Percentiles rank a stretch among this genome's conserved stretches.
These are phyloP conservation scores for Corinectria fuckeliana DNA, from an alignment of 2,329 filamentous ascomycete genomes.

Conservation along the genomic window DNA sequence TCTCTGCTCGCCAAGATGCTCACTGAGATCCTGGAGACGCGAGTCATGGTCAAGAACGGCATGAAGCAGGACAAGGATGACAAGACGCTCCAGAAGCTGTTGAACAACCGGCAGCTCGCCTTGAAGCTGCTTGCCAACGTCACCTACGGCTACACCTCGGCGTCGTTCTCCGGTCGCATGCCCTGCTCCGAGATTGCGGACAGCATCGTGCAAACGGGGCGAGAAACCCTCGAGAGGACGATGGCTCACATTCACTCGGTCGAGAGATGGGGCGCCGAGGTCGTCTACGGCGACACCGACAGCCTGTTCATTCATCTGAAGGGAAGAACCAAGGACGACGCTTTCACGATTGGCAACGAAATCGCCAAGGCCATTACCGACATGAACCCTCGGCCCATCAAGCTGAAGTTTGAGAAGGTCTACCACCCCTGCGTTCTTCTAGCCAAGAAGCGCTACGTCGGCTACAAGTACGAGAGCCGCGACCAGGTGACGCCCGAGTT, in stretches of 20 bases:
- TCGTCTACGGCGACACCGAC: conserved; percentile 98
- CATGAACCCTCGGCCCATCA: conserved; percentile 88
- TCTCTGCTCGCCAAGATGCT: conserved; percentile 96
- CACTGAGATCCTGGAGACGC: conserved; percentile 91
- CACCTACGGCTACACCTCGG: conserved; percentile 97
- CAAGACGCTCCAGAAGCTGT: conserved; percentile 79
- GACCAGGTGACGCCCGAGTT: conserved; percentile 83
- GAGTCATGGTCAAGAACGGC: conserved; percentile 96
- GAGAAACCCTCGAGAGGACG: conserved; percentile 92
- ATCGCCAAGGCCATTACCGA: conserved; percentile 88
- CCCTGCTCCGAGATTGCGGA: conserved; percentile 97
- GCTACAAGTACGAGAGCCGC: conserved; percentile 90
- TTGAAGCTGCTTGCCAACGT: conserved; percentile 98
- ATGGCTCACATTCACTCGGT: conserved; percentile 92
- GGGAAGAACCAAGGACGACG: conserved; percentile 84
- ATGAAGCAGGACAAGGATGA: conserved; percentile 96
- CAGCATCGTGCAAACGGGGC: conserved; percentile 94
- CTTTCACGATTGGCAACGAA: conserved; percentile 91
- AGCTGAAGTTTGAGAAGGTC: conserved; percentile 98
- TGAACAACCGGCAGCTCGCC: conserved; percentile 93
- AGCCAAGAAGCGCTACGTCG: conserved; percentile 97
- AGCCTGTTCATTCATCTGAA: conserved; percentile 91
- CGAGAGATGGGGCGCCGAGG: conserved; percentile 88
- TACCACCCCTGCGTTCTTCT: conserved; percentile 94
- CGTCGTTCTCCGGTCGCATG: conserved; percentile 96